Base-by-base conservation (phyloP, 2,329 filamentous ascomycete genomes). In the Aspergillus sp. region DNA sequence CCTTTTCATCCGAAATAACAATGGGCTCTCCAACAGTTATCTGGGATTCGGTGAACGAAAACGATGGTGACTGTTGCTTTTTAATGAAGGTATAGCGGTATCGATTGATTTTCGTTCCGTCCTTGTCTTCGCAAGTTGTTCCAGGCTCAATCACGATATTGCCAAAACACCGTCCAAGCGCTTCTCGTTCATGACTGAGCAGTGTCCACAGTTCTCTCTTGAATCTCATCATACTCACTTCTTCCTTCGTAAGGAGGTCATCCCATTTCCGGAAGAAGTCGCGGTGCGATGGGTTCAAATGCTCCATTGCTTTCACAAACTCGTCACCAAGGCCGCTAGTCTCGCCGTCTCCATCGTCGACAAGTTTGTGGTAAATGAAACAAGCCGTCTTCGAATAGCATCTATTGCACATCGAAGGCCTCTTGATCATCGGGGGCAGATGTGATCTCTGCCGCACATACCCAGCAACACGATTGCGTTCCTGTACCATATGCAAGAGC, bases 221-320 rank as follows among this genome's bases (percentile, higher is more conserved):
- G 62, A 92, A 89, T 68, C 90, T 96, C 70, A 95, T 89, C 69
- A 90, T 87, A 67, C 96, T 92, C 66, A 89, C 91, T 73, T 99
- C 95, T 77, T 99, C 95, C 71, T 95, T 95, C 0, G 93, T 98
- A 39, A 99, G 80, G 14, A 99, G 81, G 51, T 88, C 84, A 73
- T 99, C 95, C 95, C 95, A 99, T 70, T 95, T 96, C 62, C 90
- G 82, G 74, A 99, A 97, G 73, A 98, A 99, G 0, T 87, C 84
- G 64, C 86, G 86, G 68, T 97, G 90, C 0, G 77, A 79, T 1
- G 88, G 82, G 6, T 85, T 90, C n/a, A 96, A 81, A 69, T 96
- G 89, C 58, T 83, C 82, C 51, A 96, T 88, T 6, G 91, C 79
- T 61, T 95, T 90, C 52, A 91, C 86, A 68, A 97, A 99, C 65